Evolutionary conservation across 805 yeast species (phyloP).

Genomic region (Myxozyma sirexii): DNA sequence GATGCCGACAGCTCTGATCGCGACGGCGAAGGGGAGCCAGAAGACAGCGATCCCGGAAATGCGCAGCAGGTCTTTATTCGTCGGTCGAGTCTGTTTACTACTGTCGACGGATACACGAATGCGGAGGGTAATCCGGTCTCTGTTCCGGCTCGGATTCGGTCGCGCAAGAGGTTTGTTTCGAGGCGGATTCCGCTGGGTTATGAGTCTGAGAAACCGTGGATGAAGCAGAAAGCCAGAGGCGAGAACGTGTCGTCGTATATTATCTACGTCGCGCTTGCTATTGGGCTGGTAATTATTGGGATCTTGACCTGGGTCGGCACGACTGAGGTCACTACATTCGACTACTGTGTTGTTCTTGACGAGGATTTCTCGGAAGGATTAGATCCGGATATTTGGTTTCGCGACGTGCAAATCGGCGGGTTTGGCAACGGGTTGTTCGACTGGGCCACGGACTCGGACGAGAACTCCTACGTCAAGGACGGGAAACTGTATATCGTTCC

Average conservation of each 20-base stretch:
- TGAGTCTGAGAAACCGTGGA: slow-evolving; percentile 30
- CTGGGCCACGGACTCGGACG: slow-evolving; percentile 19
- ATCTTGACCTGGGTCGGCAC: slow-evolving; percentile 28
- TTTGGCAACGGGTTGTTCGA: slow-evolving; percentile 30
- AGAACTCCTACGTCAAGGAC: slow-evolving; percentile 26
- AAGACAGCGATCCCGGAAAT: neutral
- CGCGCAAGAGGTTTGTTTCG: slow-evolving; percentile 20
- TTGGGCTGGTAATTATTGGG: slow-evolving; percentile 20
- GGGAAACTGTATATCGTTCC: slow-evolving; percentile 26
- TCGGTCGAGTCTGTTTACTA: neutral
- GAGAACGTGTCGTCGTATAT: slow-evolving; percentile 13
- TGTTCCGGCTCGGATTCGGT: slow-evolving; percentile 6
- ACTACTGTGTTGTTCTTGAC: slow-evolving; percentile 18
- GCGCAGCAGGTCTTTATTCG: neutral
- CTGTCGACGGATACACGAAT: neutral
- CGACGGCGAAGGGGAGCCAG: neutral
- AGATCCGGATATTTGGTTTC: slow-evolving; percentile 10
- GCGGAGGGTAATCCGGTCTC: no score
- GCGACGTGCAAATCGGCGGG: slow-evolving; percentile 28
- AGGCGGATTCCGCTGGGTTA: slow-evolving; percentile 27
- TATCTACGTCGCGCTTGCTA: slow-evolving; percentile 1
- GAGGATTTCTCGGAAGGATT: slow-evolving; percentile 15
- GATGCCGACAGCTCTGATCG: neutral
- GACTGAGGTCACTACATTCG: slow-evolving; percentile 16
- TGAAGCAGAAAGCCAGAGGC: slow-evolving; percentile 9